Evolutionary conservation across 2,329 filamentous ascomycete species (phyloP), one percentile per base, ranked within the genome.

Genomic region (Curvularia spicifera): DNA sequence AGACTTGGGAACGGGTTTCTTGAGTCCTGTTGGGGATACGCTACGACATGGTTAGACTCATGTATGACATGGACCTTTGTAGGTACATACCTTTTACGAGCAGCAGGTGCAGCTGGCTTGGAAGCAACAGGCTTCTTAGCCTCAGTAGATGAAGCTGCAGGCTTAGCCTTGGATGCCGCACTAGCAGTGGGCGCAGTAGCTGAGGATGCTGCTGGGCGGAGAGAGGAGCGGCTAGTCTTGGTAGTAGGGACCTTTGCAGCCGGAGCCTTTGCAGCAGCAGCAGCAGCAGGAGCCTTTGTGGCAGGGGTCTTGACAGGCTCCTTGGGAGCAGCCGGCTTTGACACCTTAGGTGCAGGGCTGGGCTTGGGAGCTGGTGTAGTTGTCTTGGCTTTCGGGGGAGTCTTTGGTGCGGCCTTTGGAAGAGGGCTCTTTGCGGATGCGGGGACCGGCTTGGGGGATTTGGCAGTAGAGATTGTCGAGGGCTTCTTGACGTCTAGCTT

Each of bases 1-100:
- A 10, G 89, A 91, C 74, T 86, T 78, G 29, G 74, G 73, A 47
- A 64, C 69, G 22, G 77, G 75, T 65, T 79, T 80, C 55, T 72
- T 73, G 64, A 78, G 73, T 10, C 68, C 70, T 13, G 66, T 64
- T 39, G 73, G 62, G 20, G 72, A 71, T 18, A 67, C 59, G 39
- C 64, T 71, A 24, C 51, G 47, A 31, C 8, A 1, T 2, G 44
- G 45, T 67, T 59, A 67, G 58, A 20, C 39, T 24, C 9, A n/a
- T 45, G 22, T 29, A 39, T 43, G 15, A 9, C 29, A 18, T 12
- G 33, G 8, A 20, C 20, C 20, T 15, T 33, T 22, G 20, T 26
- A 12, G 22, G 33, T 4, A 57, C 59, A n/a, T 60, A 69, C 59
- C 64, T 68, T 46, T 51, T 52, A 40, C 56, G 58, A 15, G 52